Conservation (phyloP, 1,139 yeast genomes). For the Saccharomyces uvarum region DNA sequence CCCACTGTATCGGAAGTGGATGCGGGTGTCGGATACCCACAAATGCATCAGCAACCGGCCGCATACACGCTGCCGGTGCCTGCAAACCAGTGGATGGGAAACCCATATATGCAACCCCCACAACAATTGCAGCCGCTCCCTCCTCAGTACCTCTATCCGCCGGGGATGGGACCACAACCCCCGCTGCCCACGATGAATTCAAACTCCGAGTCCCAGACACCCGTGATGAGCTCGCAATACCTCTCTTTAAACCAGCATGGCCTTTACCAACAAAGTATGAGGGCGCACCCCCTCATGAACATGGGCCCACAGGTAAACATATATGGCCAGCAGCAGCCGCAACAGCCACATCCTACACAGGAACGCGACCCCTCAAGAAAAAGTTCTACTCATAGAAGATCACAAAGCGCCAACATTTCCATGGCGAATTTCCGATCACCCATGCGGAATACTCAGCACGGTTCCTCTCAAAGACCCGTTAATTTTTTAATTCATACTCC, state of each 20-base stretch:
- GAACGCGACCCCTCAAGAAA: not conserved
- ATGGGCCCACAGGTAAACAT: conserved; percentile 4
- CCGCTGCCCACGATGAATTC: not conserved
- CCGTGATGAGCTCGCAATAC: not conserved
- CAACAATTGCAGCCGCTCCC: conserved; percentile 7
- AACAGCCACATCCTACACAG: not conserved
- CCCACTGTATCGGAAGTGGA: conserved; percentile 8
- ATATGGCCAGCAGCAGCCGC: conserved; percentile 1
- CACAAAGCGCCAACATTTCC: conserved; percentile 24
- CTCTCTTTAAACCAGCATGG: not conserved
- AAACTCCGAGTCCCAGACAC: not conserved
- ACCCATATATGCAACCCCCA: conserved; percentile 8
- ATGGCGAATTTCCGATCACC: conserved; percentile 16
- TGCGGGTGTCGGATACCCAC: not conserved
- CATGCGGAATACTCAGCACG: conserved; percentile 5
- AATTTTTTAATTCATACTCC: conserved; percentile 28
- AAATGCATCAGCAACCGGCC: not conserved
- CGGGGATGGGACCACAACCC: not conserved
- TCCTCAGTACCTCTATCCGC: not conserved
- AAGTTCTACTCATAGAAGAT: conserved; percentile 18
- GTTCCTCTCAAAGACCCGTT: conserved; percentile 19
- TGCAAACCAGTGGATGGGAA: conserved; percentile 4
- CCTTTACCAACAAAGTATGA: not conserved
- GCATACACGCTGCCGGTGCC: conserved; percentile 5
- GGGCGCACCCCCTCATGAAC: not conserved